Evolutionary conservation across 1,139 yeast species (phyloP), one percentile per base, ranked within the genome.

Genomic region (Blastobotrys arbuscula): DNA sequence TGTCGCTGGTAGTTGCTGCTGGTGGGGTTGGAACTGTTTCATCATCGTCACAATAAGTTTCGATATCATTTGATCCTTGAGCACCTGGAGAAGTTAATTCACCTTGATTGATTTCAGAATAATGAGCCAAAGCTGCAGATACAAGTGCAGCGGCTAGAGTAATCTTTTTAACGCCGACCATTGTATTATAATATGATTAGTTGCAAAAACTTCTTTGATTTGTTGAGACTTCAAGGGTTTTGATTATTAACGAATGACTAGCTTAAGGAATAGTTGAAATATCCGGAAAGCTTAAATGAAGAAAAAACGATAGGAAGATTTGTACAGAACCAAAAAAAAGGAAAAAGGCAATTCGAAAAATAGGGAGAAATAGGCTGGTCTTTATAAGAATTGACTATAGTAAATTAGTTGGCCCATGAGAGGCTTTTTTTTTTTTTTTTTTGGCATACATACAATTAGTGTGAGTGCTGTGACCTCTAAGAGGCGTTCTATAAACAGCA

Each of bases 211-310:
- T 38, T 38, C 30, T 19, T 36, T 12, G 24, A 37, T 37, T 18
- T 37, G 28, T 21, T 37, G 24, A 20, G 16, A 20, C 40, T 37
- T 20, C 24, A 7, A 20, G 21, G 21, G 40, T 37, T 8, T 16
- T 3, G 10, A 9, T 21, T 30, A 34, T 30, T 43, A 37, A 43
- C 46, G 39, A 43, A 36, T 34, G 46, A 43, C 44, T 40, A 37
- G 34, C 19, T 36, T 16, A 20, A 19, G 2, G 18, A 23, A 28
- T 21, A 24, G 3, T 10, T 36, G 24, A 15, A 16, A 36, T 28
- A 28, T 28, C 12, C 31, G 13, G 12, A 36, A 24, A 36, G n/a
- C 26, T 36, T 3, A 36, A 36, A 6, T 36, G 39, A 36, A 36
- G 39, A 3, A 18, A 9, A 8, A 36, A 36, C 39, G 39, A 36